Base-by-base conservation (phyloP, 208 protist genomes). In the Wallacemonas sp. region DNA sequence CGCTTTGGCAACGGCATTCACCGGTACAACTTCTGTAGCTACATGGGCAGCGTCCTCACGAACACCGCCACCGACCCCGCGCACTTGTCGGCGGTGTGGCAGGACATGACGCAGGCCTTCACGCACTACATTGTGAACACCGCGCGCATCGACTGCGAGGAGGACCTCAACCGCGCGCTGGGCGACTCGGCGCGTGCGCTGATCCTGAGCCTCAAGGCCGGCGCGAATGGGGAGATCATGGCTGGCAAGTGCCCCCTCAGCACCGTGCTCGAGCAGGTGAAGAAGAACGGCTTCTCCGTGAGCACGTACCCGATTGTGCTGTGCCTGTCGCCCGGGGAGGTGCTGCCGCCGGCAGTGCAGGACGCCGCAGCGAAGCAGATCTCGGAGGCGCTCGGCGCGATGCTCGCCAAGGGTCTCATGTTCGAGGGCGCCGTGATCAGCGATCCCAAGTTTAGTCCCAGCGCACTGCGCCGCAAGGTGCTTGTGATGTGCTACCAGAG, bases 51-150 rank as follows among this genome's bases (percentile, higher is more conserved):
- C 32, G 83, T 93, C 2, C 57, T 90, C 46, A 96, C 90, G 18
- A 96, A 96, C 74, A 91, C 81, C 72, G 83, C 82, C 28, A 65
- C 93, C 23, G 87, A 96, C 64, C 90, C 87, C 41, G 69, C 81
- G 28, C 76, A 87, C 25, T 86, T 79, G 31, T 89, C 85, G 44
- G 77, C 88, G 50, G 87, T 93, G 52, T 93, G 85, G 83, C 90
- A 96, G 57, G 90, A 96, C 72, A 96, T 96, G 90, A 96, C 90
- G 57, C 90, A 93, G 72, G 74, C 81, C 28, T 84, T 96, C 61
- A 91, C 90, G 20, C 85, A 83, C 63, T 96, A 96, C 70, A 61
- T 82, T 38, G 73, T 96, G 3, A 76, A 74, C 26, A 87, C 77
- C 29, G 79, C 67, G 36, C 76, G 79, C 39, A 81, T 96, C 61